Base-by-base conservation (phyloP, 805 yeast species). In the Wickerhamia fluorescens region DNA sequence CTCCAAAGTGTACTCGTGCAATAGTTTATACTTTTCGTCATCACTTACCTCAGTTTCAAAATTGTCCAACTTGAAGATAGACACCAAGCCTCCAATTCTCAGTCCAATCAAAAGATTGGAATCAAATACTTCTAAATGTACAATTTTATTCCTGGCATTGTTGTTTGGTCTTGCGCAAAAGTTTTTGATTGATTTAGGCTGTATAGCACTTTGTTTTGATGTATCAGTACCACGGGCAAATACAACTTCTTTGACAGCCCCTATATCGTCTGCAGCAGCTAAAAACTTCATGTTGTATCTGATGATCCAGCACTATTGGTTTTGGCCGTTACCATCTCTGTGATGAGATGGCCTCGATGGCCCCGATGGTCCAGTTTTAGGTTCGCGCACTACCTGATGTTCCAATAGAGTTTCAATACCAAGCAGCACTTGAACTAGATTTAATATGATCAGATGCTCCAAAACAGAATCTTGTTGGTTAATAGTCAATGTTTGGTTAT, bases 201-300 rank as follows among this genome's bases (percentile, higher is more conserved):
- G 83, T 8, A 60, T 53, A 0, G 80, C 79, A 19, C 71, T 70
- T 45, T 78, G 75, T 23, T 66, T 61, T 5, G 95, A 81, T 3
- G 95, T 86, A 45, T 88, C 94, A 0, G 89, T 78, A 0, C 88
- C 89, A 29, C 67, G 58, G 12, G 58, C 49, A 42, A 86, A 85
- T 4, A 66, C 45, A 6, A 84, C 58, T 46, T 78, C 86, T 40
- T 79, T 80, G 30, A 78, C 40, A 5, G 72, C 63, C 1, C 88
- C 87, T 2, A 73, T 68, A 42, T 81, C 88, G 36, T 73, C 81
- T 11, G 83, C 71, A 23, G 85, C 63, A 3, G 67, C 77, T 25
- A 81, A 42, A 9, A 80, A 48, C 51, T 70, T 78, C 89, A 81
- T 78, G n/a, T n/a, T n/a, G n/a, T n/a, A n/a, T n/a, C n/a, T n/a